Evolutionary conservation across 257 asterid genomes (phyloP), one percentile per base, ranked within the genome.

Genomic region (Nicotiana undulata): DNA sequence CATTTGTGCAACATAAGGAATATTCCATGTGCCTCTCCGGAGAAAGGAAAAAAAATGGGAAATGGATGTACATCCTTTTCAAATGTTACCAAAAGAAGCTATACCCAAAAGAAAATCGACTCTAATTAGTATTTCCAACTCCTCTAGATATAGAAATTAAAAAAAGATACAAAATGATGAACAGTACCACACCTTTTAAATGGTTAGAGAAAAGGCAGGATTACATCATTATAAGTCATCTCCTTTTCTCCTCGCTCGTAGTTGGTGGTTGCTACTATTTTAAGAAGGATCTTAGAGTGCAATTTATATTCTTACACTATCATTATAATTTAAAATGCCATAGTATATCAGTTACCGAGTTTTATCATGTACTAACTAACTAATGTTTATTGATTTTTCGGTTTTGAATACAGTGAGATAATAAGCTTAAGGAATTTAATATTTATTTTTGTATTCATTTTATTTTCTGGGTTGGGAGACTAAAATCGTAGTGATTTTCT

Each of bases 1-100:
- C 32, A 67, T 67, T 67, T 44, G 46, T 6, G 78, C 34, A 49
- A 74, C 78, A 74, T 74, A 72, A 72, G 16, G 61, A 72, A 72
- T 46, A 46, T 72, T 70, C 77, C 59, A 52, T 24, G 18, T 65
- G 4, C 20, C 5, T 63, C 13, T 15, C 6, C 29, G 11, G 44
- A 3, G 9, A 26, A 24, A 51, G 18, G 10, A 9, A 40, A 40
- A 10, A 12, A 61, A 26, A 5, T 15, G 11, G n/a, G n/a, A 26
- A 63, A 63, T 26, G 37, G 37, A 13, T 28, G 40, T 63, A 28
- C 70, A 26, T 63, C 22, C 74, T 65, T 16, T 46, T 32, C 34
- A 22, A 20, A 70, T 70, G 8, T 22, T 49, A 44, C 37, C 7
- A 6, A 10, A 26, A 70, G 37, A 12, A 46, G 63, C 63, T 56